Evolutionary conservation across 1,284 basidiomycete species (phyloP), one percentile per base, ranked within the genome.

Genomic region (Omphalotus olearius): DNA sequence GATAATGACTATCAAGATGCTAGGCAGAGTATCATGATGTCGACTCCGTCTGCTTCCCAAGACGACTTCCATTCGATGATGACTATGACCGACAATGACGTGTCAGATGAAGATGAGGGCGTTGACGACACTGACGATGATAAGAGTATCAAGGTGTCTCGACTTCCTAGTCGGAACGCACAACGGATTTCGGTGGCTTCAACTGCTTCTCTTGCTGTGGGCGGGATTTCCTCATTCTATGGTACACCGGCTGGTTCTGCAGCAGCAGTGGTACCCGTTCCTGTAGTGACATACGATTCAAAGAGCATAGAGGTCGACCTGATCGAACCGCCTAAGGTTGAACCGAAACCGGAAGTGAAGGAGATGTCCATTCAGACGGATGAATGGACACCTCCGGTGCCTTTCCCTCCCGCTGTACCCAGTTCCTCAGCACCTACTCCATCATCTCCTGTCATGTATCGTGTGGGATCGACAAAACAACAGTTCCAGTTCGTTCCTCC

Each of bases 1-100:
- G 90, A 92, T 18, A 40, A 41, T 33, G 87, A 90, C 55, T 96
- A 90, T 63, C 80, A 88, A 18, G 91, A 94, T 64, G 92, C 92
- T 1, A 74, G 83, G 47, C 84, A 87, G 65, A 91, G 85, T 53
- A 77, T 87, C 17, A 72, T 72, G 23, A 72, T 76, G 56, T 70
- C 72, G 50, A 81, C 79, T 14, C 30, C 30, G 13, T 69, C 66
- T 41, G 65, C 62, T 50, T 78, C 76, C 46, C 71, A 68, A 39
- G 82, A 87, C 40, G 86, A 91, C 61, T 89, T 89, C 75, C 85
- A 88, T 60, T 89, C 85, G 3, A 73, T 88, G 59, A 68, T 80
- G 71, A 87, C 85, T 1, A 78, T 86, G 66, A 80, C 84, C 25
- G 86, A 88, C 56, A 82, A 82, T 51, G 85, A 82, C 49, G 62